Evolutionary conservation across 2,329 filamentous ascomycete species (phyloP).

Genomic region (Sarocladiaceae sp.): DNA sequence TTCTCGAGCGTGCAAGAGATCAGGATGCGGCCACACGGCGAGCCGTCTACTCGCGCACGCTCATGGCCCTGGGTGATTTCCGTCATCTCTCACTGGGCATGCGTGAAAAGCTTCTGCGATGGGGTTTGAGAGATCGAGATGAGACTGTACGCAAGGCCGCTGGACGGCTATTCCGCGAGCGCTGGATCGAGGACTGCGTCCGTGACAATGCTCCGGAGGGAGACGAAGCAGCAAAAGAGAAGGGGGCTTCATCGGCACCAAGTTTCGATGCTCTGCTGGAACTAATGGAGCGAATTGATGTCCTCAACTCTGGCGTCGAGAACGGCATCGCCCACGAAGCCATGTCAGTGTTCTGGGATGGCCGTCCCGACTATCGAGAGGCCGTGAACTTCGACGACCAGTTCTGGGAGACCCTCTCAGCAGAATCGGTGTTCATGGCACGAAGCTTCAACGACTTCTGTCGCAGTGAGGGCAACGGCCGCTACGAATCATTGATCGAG

Average conservation of each 20-base stretch:
- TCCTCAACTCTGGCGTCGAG: constrained; percentile 83
- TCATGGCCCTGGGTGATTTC: constrained; percentile 90
- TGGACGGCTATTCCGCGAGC: constrained; percentile 80
- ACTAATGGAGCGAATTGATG: constrained; percentile 86
- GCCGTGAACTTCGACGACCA: constrained; percentile 63
- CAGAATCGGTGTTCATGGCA: constrained; percentile 83
- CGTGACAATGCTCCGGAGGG: constrained; percentile 56
- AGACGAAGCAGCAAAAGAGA: constrained; percentile 34
- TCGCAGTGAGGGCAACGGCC: constrained; percentile 64
- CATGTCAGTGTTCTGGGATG: constrained; percentile 95
- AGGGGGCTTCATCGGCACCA: constrained; percentile 50
- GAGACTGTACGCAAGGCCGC: constrained; percentile 91
- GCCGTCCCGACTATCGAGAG: constrained; percentile 75
- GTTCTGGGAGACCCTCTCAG: constrained; percentile 75
- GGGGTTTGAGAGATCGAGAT: constrained; percentile 90
- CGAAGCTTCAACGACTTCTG: constrained; percentile 95
- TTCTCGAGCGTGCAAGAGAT: constrained; percentile 87
- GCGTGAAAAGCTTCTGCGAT: constrained; percentile 89
- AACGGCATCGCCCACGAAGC: constrained; percentile 87
- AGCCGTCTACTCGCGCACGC: constrained; percentile 77
- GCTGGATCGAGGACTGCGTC: constrained; percentile 97
- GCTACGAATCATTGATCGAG: constrained; percentile 70
- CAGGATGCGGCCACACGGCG: constrained; percentile 77
- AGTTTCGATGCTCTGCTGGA: constrained; percentile 82
- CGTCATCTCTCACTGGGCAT: constrained; percentile 87